Evolutionary conservation across 768 basidiomycete genomes (phyloP).

Genomic region (Mycena polygramma): DNA sequence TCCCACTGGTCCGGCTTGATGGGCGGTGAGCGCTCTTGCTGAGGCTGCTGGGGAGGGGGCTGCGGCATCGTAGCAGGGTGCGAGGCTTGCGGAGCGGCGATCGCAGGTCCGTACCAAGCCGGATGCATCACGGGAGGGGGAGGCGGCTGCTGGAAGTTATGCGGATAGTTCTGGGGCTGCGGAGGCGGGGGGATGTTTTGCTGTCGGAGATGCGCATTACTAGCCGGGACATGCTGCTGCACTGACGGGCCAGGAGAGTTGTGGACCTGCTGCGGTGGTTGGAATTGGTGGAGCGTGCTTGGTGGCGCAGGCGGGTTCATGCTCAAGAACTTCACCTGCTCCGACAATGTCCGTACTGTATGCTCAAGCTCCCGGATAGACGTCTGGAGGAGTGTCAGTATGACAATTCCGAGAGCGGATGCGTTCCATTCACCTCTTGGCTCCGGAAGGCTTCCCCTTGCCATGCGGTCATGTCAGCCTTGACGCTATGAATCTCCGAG

Average conservation of each 20-base stretch:
- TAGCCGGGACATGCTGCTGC: conserved; percentile 52
- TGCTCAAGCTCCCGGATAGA: conserved; percentile 87
- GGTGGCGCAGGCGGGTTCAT: conserved; percentile 63
- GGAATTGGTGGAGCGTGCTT: conserved; percentile 50
- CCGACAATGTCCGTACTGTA: conserved; percentile 77
- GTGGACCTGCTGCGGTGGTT: conserved; percentile 54
- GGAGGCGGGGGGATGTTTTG: conserved; percentile 55
- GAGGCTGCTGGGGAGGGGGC: conserved; percentile 50
- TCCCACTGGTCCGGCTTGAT: conserved; percentile 84
- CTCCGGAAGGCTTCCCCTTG: conserved; percentile 82
- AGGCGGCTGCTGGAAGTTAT: conserved; percentile 54
- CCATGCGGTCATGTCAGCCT: conserved; percentile 85
- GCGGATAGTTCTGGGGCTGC: conserved; percentile 54
- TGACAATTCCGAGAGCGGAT: neutral
- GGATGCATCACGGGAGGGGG: conserved; percentile 59
- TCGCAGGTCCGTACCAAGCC: conserved; percentile 73
- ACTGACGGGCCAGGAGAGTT: conserved; percentile 57
- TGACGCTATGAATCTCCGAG: conserved; percentile 79
- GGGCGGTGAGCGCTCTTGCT: conserved; percentile 65
- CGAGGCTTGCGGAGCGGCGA: conserved; percentile 87
- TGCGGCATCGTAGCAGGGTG: conserved; percentile 82
- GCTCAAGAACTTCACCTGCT: conserved; percentile 86
- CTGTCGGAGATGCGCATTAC: conserved; percentile 59
- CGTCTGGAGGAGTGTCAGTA: conserved; percentile 56
- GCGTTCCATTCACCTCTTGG: conserved; percentile 73